These are phyloP conservation scores for Perkinsus chesapeaki DNA, from an alignment of 169 alveolate species.

Conservation along the genomic window DNA sequence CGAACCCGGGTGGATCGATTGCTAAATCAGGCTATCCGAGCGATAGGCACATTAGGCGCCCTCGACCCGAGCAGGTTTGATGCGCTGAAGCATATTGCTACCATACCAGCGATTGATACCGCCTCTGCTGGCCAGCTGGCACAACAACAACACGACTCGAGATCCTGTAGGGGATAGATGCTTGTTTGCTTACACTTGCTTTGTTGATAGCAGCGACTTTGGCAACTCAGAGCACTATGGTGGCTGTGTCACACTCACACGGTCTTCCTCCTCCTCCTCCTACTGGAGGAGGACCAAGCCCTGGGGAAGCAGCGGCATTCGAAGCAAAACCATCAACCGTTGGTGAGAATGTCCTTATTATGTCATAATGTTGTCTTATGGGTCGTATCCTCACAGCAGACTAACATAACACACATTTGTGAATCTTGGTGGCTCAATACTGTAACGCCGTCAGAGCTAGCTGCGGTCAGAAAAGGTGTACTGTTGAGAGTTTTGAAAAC, in stretches of 20 bases:
- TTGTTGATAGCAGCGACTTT: neutral
- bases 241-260: neutral
- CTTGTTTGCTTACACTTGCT: no score
- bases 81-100: neutral
- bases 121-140: neutral
- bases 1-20: neutral
- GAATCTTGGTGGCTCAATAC: no score
- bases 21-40: neutral
- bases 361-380: neutral
- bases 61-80: slow-evolving; percentile 3
- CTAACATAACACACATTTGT: no score
- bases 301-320: neutral
- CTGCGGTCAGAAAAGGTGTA: no score
- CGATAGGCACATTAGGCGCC: slow-evolving; percentile 9
- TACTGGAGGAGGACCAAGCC: neutral
- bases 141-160: neutral
- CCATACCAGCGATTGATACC: neutral
- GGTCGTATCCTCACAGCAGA: neutral
- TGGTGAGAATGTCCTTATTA: neutral
- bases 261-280: no score
- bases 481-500: no score
- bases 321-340: neutral
- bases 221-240: neutral
- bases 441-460: no score
- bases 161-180: neutral